Evolutionary conservation across 1,284 basidiomycete species (phyloP), one percentile per base, ranked within the genome.

Genomic region (Rhodotorula sp.): DNA sequence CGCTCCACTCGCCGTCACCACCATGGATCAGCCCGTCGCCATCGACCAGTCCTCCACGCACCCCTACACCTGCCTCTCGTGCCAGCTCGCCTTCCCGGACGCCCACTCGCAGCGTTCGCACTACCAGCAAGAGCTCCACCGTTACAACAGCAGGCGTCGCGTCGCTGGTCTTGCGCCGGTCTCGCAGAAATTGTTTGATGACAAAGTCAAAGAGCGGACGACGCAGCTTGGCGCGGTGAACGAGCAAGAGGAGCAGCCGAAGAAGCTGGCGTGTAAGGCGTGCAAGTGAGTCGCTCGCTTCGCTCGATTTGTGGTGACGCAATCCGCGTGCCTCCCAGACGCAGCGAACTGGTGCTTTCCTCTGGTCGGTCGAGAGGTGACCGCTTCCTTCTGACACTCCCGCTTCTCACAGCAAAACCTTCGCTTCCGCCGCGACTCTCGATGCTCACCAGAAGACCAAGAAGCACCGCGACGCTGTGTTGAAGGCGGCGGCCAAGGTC

Each of bases 81-180:
- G 95, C 81, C 85, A 88, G 10, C 90, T 99, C 77, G 94, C 91
- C 2, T 98, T 97, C 80, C 81, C 85, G 61, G 86, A 88, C 31
- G 87, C 93, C 16, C 88, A 89, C 62, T 91, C 93, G 64, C 96
- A 99, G 82, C 86, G 96, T 71, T 83, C 84, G 0, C 96, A 99
- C 80, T 98, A 96, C 81, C 61, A 88, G 75, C 92, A 92, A 48
- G 96, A 99, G 81, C 89, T 92, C 80, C 96, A 99, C 82, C 85
- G 94, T 62, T 99, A 99, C 83, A 99, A 99, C 80, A 94, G 97
- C 88, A 97, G 97, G 83, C 89, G 96, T 73, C 88, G 94, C 50
- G 92, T 98, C 26, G 94, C 96, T 11, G 88, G 86, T 22, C 85
- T 99, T 3, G 89, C 92, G 8, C 94, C 96, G 5, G 88, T 99